Conservation (phyloP, 2,329 filamentous ascomycete genomes). For the Talaromyces verruculosus region DNA sequence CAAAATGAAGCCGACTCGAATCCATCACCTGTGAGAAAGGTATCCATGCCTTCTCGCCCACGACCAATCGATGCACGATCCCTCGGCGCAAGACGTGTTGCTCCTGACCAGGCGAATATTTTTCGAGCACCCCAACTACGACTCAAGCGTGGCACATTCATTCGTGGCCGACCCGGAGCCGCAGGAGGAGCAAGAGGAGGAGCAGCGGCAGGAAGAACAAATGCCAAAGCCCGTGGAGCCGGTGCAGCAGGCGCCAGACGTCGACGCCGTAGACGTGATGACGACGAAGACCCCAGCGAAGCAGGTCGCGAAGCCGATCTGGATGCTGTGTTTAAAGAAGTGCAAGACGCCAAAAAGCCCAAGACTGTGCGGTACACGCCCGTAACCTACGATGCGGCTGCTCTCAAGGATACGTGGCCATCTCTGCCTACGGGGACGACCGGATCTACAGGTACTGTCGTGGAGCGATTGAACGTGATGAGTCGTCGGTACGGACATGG, state of each 20-base stretch:
- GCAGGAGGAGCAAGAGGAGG: not conserved
- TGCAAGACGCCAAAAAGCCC: slow-evolving; percentile 33
- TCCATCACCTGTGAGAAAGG: not conserved
- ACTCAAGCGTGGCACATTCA: slow-evolving; percentile 24
- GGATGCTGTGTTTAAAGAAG: slow-evolving; percentile 33
- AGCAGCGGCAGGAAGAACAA: not conserved
- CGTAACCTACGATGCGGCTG: slow-evolving; percentile 32
- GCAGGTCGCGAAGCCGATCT: slow-evolving; percentile 29
- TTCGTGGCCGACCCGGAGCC: slow-evolving; percentile 22
- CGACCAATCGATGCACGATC: slow-evolving; percentile 40
- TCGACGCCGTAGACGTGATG: slow-evolving; percentile 22
- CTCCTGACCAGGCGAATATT: slow-evolving; percentile 32
- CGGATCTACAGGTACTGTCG: slow-evolving; percentile 31
- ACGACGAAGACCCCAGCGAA: slow-evolving; percentile 29
- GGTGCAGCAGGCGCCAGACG: slow-evolving; percentile 21
- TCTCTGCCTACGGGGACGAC: slow-evolving; percentile 36
- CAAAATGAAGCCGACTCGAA: not conserved
- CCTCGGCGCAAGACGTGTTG: slow-evolving; percentile 34
- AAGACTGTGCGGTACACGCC: slow-evolving; percentile 38
- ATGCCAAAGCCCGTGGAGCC: slow-evolving; percentile 13
- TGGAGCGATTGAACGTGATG: slow-evolving; percentile 38
- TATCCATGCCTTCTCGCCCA: slow-evolving; percentile 24
- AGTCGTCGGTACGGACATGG: slow-evolving; percentile 38
- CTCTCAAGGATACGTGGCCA: slow-evolving; percentile 42
- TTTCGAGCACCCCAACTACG: slow-evolving; percentile 33